phyloP scores from a whole-genome alignment of 2,329 filamentous ascomycete genomes.

The Trichoderma pleuroti region DNA sequence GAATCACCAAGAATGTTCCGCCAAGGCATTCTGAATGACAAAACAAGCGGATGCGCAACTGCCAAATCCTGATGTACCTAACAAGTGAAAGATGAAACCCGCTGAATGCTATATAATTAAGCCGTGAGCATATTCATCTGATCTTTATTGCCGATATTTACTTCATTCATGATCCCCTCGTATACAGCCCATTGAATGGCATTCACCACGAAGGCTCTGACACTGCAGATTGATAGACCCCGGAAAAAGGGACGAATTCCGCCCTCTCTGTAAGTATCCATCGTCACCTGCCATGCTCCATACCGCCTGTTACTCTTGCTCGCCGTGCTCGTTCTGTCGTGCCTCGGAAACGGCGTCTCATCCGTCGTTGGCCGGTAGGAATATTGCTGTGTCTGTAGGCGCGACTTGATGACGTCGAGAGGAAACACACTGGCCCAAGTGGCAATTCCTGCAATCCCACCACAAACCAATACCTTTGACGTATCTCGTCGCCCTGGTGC shows the following conservation, averaged over 20 bases:
- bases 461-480: conserved; percentile 70
- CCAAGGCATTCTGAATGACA: background rate
- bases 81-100: background rate
- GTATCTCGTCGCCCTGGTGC: conserved; percentile 43
- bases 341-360: background rate
- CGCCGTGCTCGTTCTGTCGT: conserved; percentile 15
- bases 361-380: conserved; percentile 2
- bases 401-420: conserved; percentile 86
- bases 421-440: conserved; percentile 92
- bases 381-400: conserved; percentile 70
- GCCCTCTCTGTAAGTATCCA: conserved; percentile 60
- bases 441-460: conserved; percentile 79
- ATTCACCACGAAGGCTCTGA: conserved; percentile 87
- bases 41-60: background rate
- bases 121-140: background rate
- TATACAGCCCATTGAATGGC: conserved; percentile 91
- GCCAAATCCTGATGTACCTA: background rate
- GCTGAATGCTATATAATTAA: background rate
- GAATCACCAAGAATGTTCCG: background rate
- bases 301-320: conserved; percentile 30
- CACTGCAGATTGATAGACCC: conserved; percentile 75
- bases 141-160: conserved; percentile 31
- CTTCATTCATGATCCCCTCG: conserved; percentile 74
- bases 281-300: conserved; percentile 62
- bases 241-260: conserved; percentile 65